phyloP scores from a whole-genome alignment of 164 flowering plant genomes.

The Malania oleifera region DNA sequence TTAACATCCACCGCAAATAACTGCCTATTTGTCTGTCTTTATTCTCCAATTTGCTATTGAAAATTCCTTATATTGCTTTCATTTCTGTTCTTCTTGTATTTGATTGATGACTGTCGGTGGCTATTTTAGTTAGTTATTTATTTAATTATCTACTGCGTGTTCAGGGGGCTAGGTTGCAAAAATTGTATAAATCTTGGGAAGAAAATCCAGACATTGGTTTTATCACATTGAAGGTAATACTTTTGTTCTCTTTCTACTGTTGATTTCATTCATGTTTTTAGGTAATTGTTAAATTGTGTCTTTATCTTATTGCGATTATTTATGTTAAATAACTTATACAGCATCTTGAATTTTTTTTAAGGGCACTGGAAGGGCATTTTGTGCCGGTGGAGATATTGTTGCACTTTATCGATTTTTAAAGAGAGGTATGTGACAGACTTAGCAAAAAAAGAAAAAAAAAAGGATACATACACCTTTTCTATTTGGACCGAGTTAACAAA shows the following conservation, averaged over 20 bases:
- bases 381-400: slow-evolving; percentile 74
- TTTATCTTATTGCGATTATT: neutral
- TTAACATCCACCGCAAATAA: too few species aligned
- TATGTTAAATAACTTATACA: neutral
- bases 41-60: neutral
- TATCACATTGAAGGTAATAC: slow-evolving; percentile 47
- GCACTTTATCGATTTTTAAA: slow-evolving; percentile 37
- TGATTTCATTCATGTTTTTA: neutral
- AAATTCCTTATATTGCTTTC: neutral
- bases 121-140: neutral
- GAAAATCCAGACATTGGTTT: slow-evolving; percentile 50
- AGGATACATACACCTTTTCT: too few species aligned
- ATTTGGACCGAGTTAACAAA: too few species aligned
- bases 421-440: slow-evolving; percentile 38
- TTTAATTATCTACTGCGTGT: neutral
- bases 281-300: neutral
- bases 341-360: slow-evolving; percentile 22
- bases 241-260: neutral
- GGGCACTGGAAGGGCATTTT: slow-evolving; percentile 73
- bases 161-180: slow-evolving; percentile 44
- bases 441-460: too few species aligned
- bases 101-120: too few species aligned
- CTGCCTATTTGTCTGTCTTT: neutral
- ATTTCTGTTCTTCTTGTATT: neutral
- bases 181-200: slow-evolving; percentile 52